Evolutionary conservation across 106 monocot genomes (phyloP), one percentile per base, ranked within the genome.

Genomic region (Agapanthus africanus): DNA sequence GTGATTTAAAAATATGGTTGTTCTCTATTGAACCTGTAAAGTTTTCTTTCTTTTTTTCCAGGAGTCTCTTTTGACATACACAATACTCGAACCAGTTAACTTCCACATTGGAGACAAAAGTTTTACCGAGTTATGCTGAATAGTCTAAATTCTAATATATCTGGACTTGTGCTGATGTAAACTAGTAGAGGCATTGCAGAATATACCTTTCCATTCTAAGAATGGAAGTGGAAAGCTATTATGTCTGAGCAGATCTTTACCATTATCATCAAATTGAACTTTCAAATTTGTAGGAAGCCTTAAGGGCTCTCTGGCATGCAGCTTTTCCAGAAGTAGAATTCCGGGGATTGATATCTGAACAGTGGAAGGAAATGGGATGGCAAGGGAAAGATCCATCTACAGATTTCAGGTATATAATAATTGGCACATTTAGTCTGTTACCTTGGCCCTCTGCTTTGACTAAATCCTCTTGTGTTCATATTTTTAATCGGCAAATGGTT

Each of bases 311-410:
- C 32, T 95, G 95, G 95, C 22, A 67, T 79, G 81, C 83, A 56
- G 79, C 91, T 63, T 95, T 79, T 80, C 95, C 95, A 74, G 86
- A 73, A 59, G 78, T 77, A 57, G 91, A 88, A 70, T 80, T 95
- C 37, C 70, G 66, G 46, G 91, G 57, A 68, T 61, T 95, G 63
- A 77, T 95, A 73, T 91, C 95, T 70, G 95, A 95, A 5, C 91
- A 95, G 51, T 95, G 95, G 95, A 95, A 91, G 59, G 91, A 95
- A 82, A 95, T 95, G 95, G 95, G 95, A 52, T 95, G 95, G 95
- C 95, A 95, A 79, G 95, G 95, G 42, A 95, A 95, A 76, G 95
- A 95, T 61, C 95, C 95, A 40, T 95, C 95, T 26, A 95, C 95
- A 65, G 95, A 95, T 82, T 95, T 95, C 77, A 88, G 95, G 95